Base-by-base conservation (phyloP, 2,329 filamentous ascomycete genomes). In the Ophiocordyceps camponoti-rufipedis region DNA sequence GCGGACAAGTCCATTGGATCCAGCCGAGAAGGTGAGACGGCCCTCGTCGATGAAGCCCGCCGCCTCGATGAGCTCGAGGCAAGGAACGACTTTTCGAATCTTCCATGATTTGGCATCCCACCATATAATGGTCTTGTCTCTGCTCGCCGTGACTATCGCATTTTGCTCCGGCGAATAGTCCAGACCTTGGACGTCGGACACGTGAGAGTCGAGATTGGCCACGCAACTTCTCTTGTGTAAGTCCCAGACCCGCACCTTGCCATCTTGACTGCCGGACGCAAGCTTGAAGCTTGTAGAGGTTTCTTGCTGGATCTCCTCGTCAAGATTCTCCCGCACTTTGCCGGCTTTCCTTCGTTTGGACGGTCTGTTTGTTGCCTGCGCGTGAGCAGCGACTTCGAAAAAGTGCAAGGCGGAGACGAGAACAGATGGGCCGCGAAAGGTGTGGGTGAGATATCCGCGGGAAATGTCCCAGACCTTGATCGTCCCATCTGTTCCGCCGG, bases 381-480 rank as follows among this genome's bases (percentile, higher is more conserved):
- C 59, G 55, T 66, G 54, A 50, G 65, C 62, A 23, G 79, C 70
- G 14, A 85, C 69, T 56, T 94, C 82, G 59, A 96, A 98, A 63
- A 98, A 96, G 54, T 82, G 81, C 16, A 98, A 69, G 0, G 91
- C 86, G 12, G 91, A 94, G 5, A 98, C 77, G 19, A 98, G 74
- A 10, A 91, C 88, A 48, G 87, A 87, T 47, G 94, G 89, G 1
- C 88, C 88, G 53, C 89, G 83, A 62, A 98, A 94, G 0, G 86
- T 94, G 62, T 98, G 91, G 28, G 93, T 98, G 31, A 87, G 79
- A 61, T 84, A 96, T 19, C 91, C 91, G 41, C 81, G 85, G 44
- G 73, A 71, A 48, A 98, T 86, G 63, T 98, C 91, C 89, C 89
- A 98, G 45, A 98, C 81, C 62, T 98, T 98, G 55, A 96, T 85